These are phyloP conservation scores for Quercus berberidifolia DNA, from an alignment of 306 rosid genomes.

Conservation along the genomic window DNA sequence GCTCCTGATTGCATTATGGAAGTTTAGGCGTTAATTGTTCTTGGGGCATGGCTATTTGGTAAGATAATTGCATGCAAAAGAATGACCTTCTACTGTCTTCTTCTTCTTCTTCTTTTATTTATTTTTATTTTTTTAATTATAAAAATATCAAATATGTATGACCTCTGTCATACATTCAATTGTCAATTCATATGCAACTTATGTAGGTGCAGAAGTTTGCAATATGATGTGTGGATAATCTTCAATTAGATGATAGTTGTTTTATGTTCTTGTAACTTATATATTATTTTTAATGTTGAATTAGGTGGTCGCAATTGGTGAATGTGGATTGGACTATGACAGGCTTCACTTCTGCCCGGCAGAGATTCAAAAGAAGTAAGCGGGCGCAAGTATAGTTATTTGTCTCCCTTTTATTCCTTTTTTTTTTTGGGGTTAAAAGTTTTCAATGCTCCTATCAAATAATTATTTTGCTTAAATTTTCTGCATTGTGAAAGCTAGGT, in stretches of 20 bases:
- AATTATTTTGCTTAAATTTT: not conserved
- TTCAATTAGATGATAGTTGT: not conserved
- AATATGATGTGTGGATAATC: not conserved
- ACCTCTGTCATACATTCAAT: too few relatives aligned
- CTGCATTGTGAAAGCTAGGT: constrained; percentile 47
- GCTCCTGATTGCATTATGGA: not conserved
- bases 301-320: constrained; percentile 95
- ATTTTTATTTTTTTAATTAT: too few relatives aligned
- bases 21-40: not conserved
- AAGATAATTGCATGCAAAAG: not conserved
- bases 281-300: not conserved
- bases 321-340: constrained; percentile 96
- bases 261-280: not conserved
- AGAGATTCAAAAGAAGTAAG: constrained; percentile 87
- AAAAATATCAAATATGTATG: too few relatives aligned
- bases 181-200: not conserved
- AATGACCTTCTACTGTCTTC: not conserved
- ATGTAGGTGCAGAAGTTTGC: not conserved
- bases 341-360: constrained; percentile 88
- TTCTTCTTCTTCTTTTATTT: not conserved
- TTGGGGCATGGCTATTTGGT: too few relatives aligned
- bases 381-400: constrained; percentile 1
- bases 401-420: not conserved
- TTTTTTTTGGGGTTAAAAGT: not conserved
- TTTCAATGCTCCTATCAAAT: not conserved